Evolutionary conservation across 257 asterid genomes (phyloP), one percentile per base, ranked within the genome.

Genomic region (Eustoma russellianum): DNA sequence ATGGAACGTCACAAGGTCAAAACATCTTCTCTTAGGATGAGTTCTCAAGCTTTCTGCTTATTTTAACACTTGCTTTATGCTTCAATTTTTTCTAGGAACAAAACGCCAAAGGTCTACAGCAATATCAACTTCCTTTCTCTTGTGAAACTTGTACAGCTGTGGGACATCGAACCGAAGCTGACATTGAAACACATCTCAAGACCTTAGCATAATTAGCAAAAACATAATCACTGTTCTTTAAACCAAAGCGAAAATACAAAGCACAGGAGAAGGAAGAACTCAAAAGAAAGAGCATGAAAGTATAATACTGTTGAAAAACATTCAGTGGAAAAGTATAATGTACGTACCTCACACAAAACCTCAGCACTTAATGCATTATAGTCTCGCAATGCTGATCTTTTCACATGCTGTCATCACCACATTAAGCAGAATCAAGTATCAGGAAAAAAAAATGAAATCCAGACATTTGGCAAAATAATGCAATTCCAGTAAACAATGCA

Each of bases 51-150:
- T 19, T 19, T 19, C 28, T 19, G 28, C 3, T 19, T 19, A 19
- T 19, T 19, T 19, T 19, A 1, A 19, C 28, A 19, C 28, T 19
- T 19, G 2, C 28, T 19, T 19, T 19, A 19, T 19, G 43, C 43
- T 6, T 38, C 43, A 38, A 56, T 48, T 24, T 50, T 53, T 65
- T 53, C 57, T 69, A 0, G 98, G 98, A 60, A 87, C 97, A 68
- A 91, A 91, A n/a, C 90, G 87, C 96, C 96, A 87, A 28, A 91
- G 82, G 72, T 91, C 98, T 63, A 87, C 97, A 28, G 94, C 95
- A 52, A 91, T 81, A 54, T 91, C 95, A 52, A 91, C 94, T 75
- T 84, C 96, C 74, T 77, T 91, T 71, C 79, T 88, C 96, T 82
- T 87, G 85, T 91, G 98, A 73, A 91, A 91, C 66, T 87, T 87